phyloP scores from a whole-genome alignment of 257 asterid genomes.

The Echium plantagineum region DNA sequence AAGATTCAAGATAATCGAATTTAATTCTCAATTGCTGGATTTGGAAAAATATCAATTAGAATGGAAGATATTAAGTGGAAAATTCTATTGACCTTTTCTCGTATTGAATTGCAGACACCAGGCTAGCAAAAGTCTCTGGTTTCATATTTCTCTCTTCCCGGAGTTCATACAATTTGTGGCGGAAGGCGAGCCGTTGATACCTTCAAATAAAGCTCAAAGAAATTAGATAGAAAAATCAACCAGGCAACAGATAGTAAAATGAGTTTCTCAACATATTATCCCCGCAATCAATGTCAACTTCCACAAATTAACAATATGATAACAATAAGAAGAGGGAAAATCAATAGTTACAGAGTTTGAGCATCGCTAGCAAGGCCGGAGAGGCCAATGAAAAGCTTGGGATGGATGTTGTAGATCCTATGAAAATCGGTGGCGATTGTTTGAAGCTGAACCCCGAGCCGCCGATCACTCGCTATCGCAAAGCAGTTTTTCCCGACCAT shows the following conservation, averaged over 20 bases:
- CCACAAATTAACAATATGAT: no score
- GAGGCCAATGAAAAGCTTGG: slow-evolving; percentile 75
- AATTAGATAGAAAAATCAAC: no score
- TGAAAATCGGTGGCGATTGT: slow-evolving; percentile 84
- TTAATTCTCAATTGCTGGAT: no score
- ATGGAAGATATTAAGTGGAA: no score
- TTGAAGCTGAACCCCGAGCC: slow-evolving; percentile 91
- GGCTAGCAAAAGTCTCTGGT: slow-evolving; percentile 97
- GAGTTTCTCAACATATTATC: no score
- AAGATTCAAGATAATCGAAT: no score
- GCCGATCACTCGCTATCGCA: slow-evolving; percentile 86
- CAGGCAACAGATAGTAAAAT: no score
- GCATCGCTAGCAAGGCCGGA: slow-evolving; percentile 87
- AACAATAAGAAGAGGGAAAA: slow-evolving; percentile 2
- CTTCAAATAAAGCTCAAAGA: no score
- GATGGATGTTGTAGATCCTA: slow-evolving; percentile 66
- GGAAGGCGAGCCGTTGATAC: slow-evolving; percentile 73
- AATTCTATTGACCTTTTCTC: slow-evolving; percentile 99
- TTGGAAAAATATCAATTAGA: no score
- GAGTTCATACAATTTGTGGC: slow-evolving; percentile 82
- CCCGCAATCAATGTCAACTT: no score
- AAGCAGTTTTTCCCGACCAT: slow-evolving; percentile 96
- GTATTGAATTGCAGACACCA: slow-evolving; percentile 78
- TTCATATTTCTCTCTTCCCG: slow-evolving; percentile 97
- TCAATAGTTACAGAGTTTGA: slow-evolving; percentile 53